These are phyloP conservation scores for Begonia peltatifolia DNA, from an alignment of 306 rosid species.

Conservation along the genomic window DNA sequence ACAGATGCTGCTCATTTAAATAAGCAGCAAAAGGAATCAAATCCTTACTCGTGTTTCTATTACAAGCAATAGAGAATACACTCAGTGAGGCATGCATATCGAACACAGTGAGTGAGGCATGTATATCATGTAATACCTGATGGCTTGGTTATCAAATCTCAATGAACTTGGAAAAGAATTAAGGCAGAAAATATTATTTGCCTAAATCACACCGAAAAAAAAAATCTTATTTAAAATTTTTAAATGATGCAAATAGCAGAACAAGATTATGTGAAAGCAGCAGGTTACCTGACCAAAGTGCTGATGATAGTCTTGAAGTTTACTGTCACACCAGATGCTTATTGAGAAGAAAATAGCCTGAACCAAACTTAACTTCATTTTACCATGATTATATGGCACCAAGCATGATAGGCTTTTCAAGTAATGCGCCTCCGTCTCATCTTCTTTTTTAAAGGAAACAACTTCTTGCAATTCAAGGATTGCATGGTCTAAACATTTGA, in stretches of 20 bases:
- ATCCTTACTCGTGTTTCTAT: too few species aligned
- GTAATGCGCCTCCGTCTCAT: constrained; percentile 18
- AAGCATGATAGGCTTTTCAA: constrained; percentile 25
- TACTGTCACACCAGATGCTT: constrained; percentile 33
- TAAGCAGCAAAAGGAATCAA: too few species aligned
- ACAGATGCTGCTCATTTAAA: too few species aligned
- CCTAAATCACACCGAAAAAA: background rate
- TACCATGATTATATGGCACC: constrained; percentile 14
- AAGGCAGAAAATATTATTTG: background rate
- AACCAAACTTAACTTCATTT: constrained; percentile 26
- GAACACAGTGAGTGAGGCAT: too few species aligned
- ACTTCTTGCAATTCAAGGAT: constrained; percentile 27
- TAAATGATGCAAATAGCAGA: background rate
- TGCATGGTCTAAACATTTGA: constrained; percentile 26
- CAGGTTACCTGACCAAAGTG: constrained; percentile 33
- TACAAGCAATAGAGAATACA: too few species aligned
- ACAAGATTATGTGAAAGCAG: constrained; percentile 5
- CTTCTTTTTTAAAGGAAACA: constrained; percentile 18
- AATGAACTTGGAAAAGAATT: too few species aligned
- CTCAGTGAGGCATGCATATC: too few species aligned
- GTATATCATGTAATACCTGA: too few species aligned
- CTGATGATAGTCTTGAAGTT: constrained; percentile 42
- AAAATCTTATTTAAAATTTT: background rate
- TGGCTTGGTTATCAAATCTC: too few species aligned
- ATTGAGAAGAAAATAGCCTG: constrained; percentile 30